These are phyloP conservation scores for Cardamine resedifolia DNA, from an alignment of 345 rosid genomes.

Conservation along the genomic window DNA sequence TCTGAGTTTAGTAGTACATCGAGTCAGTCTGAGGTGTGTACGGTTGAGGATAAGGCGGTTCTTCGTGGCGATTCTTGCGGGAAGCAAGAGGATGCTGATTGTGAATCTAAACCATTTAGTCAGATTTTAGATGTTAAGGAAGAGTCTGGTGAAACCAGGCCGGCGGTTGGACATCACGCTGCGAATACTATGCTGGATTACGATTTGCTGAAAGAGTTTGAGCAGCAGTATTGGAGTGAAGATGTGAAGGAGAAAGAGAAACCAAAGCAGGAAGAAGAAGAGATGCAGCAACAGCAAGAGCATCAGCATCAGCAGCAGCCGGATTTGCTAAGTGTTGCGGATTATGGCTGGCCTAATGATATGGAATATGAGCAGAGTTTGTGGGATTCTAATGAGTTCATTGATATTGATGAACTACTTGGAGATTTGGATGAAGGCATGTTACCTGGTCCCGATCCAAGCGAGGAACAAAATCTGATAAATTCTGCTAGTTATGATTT, in stretches of 20 bases:
- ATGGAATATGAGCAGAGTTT: neutral
- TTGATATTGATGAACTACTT: constrained; percentile 59
- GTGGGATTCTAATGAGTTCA: constrained; percentile 47
- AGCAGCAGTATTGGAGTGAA: constrained; percentile 13
- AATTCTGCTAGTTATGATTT: neutral
- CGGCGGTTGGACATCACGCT: neutral
- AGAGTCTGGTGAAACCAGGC: constrained; percentile 3
- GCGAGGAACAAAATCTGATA: neutral
- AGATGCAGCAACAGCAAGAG: neutral
- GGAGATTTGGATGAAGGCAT: constrained; percentile 35
- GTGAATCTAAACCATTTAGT: constrained; percentile 29
- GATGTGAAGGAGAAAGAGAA: constrained; percentile 14
- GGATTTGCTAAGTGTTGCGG: constrained; percentile 26
- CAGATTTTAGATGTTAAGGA: neutral
- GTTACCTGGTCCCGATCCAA: neutral
- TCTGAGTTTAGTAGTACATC: constrained; percentile 41
- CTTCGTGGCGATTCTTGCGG: neutral
- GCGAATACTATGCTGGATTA: neutral
- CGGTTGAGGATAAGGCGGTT: constrained; percentile 33
- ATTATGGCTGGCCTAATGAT: constrained; percentile 27
- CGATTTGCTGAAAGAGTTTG: constrained; percentile 29
- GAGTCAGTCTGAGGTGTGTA: constrained; percentile 49
- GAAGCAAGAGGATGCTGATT: constrained; percentile 33
- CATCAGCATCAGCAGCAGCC: neutral
- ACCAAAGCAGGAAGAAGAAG: constrained; percentile 17